These are phyloP conservation scores for Saturnispora galanensis DNA, from an alignment of 805 yeast genomes.

Conservation along the genomic window DNA sequence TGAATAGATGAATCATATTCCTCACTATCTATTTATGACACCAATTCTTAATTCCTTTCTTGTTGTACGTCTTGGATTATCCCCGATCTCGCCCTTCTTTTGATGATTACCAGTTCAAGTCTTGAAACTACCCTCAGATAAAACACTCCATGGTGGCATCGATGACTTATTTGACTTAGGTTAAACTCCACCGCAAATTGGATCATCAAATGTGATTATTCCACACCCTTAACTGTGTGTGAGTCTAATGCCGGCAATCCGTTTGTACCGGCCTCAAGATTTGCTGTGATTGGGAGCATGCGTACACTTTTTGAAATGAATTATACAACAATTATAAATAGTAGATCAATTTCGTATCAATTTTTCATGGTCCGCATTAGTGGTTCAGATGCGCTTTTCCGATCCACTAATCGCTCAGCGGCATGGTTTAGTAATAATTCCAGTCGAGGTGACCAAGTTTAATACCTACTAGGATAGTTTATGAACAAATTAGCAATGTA, in stretches of 20 bases:
- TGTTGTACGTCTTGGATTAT: conserved; percentile 67
- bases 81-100: conserved; percentile 78
- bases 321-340: too few species aligned
- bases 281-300: conserved; percentile 21
- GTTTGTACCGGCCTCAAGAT: conserved; percentile 95
- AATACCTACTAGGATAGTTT: too few species aligned
- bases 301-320: too few species aligned
- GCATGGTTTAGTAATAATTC: too few species aligned
- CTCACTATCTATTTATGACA: not conserved
- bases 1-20: too few species aligned
- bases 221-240: conserved; percentile 89
- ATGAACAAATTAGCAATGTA: too few species aligned
- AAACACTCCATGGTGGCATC: conserved; percentile 91
- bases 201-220: conserved; percentile 95
- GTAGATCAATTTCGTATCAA: too few species aligned
- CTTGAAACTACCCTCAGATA: conserved; percentile 85
- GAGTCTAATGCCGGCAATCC: conserved; percentile 93
- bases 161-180: conserved; percentile 92
- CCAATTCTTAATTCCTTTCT: conserved; percentile 2
- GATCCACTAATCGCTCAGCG: too few species aligned
- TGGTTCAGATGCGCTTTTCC: too few species aligned
- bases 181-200: conserved; percentile 99
- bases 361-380: too few species aligned
- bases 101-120: conserved; percentile 85
- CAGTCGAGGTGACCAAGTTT: too few species aligned